A percentile compares a stretch with the other conserved stretches of the same genome.
These are phyloP conservation scores for Kwoniella dejecticola DNA, from an alignment of 768 basidiomycete genomes.

Conservation along the genomic window DNA sequence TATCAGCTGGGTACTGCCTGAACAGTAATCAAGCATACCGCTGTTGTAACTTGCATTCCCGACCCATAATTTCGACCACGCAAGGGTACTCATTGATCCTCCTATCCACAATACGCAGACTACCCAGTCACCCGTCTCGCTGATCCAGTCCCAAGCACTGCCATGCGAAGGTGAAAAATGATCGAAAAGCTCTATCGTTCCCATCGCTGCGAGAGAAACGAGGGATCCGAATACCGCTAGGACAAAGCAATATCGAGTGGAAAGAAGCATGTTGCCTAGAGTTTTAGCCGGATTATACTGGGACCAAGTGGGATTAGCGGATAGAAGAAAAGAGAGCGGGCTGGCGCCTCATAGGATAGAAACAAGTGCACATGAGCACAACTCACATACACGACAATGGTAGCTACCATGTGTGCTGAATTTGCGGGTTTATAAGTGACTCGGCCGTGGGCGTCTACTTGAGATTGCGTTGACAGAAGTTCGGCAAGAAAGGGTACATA, in stretches of 20 bases:
- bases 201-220: conserved; percentile 74
- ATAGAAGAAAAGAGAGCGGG: too few relatives aligned
- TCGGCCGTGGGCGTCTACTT: conserved; percentile 57
- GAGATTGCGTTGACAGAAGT: conserved; percentile 59
- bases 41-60: conserved; percentile 84
- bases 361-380: too few relatives aligned
- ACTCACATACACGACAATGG: conserved; percentile 68
- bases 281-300: conserved; percentile 96
- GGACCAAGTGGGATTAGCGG: too few relatives aligned
- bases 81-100: conserved; percentile 73
- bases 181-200: conserved; percentile 78
- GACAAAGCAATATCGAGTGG: conserved; percentile 72
- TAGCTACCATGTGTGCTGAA: conserved; percentile 88
- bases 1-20: background rate
- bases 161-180: conserved; percentile 46
- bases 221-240: conserved; percentile 66
- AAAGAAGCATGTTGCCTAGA: conserved; percentile 87
- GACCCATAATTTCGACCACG: conserved; percentile 93
- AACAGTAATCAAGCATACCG: conserved; percentile 58
- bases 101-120: conserved; percentile 78
- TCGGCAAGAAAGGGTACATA: conserved; percentile 75
- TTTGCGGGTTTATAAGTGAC: conserved; percentile 62
- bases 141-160: conserved; percentile 44
- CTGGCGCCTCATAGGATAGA: too few relatives aligned
- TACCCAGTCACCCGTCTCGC: conserved; percentile 67